Base-by-base conservation (phyloP, 345 rosid genomes). In the Salix suchowensis region DNA sequence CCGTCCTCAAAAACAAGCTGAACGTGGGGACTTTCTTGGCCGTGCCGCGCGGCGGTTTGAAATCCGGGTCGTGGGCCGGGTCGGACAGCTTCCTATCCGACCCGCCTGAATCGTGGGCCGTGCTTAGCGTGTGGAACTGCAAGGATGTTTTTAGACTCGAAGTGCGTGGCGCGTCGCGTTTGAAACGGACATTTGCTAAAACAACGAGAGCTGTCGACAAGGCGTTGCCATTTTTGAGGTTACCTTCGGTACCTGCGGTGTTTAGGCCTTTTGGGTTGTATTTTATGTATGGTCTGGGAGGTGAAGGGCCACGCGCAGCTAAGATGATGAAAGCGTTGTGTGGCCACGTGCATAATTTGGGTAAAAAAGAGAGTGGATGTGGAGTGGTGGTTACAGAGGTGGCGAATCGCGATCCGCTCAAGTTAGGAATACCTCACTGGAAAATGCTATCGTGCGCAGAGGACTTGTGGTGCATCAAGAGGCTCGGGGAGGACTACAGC, bases 281-380 rank as follows among this genome's bases (percentile, higher is more conserved):
- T 78, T 96, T 96, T 72, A 12, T 94, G 84, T 96, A 96, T 74
- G 99, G 98, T 0, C n/a, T 94, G 26, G 97, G 98, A 0, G 99
- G 99, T 4, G 97, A 91, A 73, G 99, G 99, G 1, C 88, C 92
- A 76, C 84, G 74, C 61, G 97, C 93, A 68, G 87, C 68, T 66
- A 86, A 86, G 68, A 82, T 92, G 86, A 74, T 90, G 76, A 86
- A 82, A 68, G 89, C 92, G 19, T 82, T 96, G 58, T 94, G 97
- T 19, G 79, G 83, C 0, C 83, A 96, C 87, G 99, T 97, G 71
- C 99, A 96, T 70, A 94, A 96, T 74, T 32, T 96, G 65, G 99
- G 97, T 2, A 91, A 80, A 52, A 91, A 80, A 52, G 88, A 87
- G 77, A 64, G 85, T 30, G 93, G 92, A 48, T 90, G 97, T 32